Conservation (phyloP, 2,329 filamentous ascomycete species). For the Boeremia exigua region DNA sequence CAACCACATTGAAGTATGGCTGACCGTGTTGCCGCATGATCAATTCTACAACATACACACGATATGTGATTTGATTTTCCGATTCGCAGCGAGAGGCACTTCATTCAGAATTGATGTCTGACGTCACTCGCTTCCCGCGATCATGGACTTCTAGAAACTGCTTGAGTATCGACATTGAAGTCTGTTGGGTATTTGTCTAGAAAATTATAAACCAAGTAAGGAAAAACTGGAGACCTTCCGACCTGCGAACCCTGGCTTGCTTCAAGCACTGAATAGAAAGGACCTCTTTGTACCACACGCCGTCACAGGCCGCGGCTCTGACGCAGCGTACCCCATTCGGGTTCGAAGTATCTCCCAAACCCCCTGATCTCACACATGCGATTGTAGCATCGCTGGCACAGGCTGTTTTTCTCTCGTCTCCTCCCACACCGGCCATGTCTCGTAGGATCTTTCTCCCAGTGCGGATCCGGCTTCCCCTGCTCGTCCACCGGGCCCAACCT, state of each 20-base stretch:
- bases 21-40: too few relatives aligned
- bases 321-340: conserved; percentile 27
- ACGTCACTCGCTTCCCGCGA: conserved; percentile 12
- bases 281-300: not conserved
- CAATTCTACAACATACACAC: not conserved
- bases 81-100: not conserved
- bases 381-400: conserved; percentile 33
- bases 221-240: not conserved
- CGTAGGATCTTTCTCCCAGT: conserved; percentile 33
- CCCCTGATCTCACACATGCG: conserved; percentile 33
- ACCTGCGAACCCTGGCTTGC: too few relatives aligned
- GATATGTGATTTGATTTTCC: not conserved
- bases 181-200: not conserved
- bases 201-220: not conserved
- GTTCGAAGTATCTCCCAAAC: conserved; percentile 32
- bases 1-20: too few relatives aligned
- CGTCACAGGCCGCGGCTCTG: conserved; percentile 13
- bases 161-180: not conserved
- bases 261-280: too few relatives aligned
- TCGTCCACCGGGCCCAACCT: conserved; percentile 27
- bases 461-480: conserved; percentile 22
- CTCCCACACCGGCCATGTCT: conserved; percentile 29
- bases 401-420: conserved; percentile 22
- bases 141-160: not conserved
- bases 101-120: not conserved